Conservation (phyloP, 1,284 basidiomycete genomes). For the Ustilago shanxiensis region DNA sequence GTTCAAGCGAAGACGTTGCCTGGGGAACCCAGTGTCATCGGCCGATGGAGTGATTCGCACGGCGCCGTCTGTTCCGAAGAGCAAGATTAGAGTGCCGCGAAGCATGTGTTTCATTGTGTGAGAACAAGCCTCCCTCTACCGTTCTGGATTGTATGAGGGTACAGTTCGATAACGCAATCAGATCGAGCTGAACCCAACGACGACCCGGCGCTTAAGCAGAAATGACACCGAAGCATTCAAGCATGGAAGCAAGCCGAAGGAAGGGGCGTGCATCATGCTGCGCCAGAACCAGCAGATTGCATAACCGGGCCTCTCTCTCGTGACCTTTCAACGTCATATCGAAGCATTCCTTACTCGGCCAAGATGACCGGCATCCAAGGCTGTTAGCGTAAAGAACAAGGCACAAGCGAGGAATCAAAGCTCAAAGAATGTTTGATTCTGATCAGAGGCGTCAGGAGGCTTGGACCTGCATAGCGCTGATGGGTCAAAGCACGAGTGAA, state of each 20-base stretch:
- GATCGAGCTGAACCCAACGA: background rate
- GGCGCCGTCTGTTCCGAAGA: background rate
- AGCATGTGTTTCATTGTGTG: conserved; percentile 17
- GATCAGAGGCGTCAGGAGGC: background rate
- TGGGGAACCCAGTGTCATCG: no score
- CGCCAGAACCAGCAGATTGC: background rate
- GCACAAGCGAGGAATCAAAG: conserved; percentile 1
- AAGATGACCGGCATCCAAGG: background rate
- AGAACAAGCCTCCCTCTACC: background rate
- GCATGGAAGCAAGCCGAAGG: conserved; percentile 1
- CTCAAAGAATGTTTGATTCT: background rate
- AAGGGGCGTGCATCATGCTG: conserved; percentile 4
- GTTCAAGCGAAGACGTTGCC: background rate
- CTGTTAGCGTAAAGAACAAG: background rate
- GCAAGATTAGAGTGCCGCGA: conserved; percentile 17
- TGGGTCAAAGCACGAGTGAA: background rate
- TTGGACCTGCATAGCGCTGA: conserved; percentile 7
- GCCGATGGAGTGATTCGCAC: background rate
- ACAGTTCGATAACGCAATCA: background rate
- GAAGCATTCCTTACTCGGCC: background rate
- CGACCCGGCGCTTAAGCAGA: background rate
- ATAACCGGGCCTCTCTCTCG: background rate
- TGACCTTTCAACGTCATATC: background rate
- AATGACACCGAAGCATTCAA: background rate
- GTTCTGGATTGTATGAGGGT: no score